These are phyloP conservation scores for Aspergillus quadricinctus DNA, from an alignment of 2,329 filamentous ascomycete genomes.

Conservation along the genomic window DNA sequence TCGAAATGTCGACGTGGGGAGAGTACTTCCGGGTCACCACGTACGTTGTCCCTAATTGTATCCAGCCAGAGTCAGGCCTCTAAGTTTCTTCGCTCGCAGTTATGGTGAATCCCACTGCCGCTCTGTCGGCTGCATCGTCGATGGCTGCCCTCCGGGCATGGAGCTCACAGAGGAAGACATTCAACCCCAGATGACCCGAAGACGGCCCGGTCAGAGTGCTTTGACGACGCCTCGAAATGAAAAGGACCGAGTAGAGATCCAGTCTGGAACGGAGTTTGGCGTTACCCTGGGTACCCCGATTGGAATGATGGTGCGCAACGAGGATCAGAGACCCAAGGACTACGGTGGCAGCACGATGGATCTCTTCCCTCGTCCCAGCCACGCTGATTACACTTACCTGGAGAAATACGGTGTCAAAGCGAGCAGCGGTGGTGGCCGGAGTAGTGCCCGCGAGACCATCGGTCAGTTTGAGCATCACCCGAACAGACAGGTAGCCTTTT, in stretches of 20 bases:
- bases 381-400: slow-evolving; percentile 95
- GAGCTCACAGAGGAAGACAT: slow-evolving; percentile 80
- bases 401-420: slow-evolving; percentile 97
- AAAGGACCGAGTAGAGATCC: slow-evolving; percentile 85
- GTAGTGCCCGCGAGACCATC: slow-evolving; percentile 92
- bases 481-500: not conserved
- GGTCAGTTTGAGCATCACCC: slow-evolving; percentile 45
- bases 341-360: slow-evolving; percentile 90
- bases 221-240: slow-evolving; percentile 92
- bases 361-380: slow-evolving; percentile 80
- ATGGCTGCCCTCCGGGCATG: slow-evolving; percentile 85
- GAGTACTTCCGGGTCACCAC: slow-evolving; percentile 77
- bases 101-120: slow-evolving; percentile 88
- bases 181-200: slow-evolving; percentile 88
- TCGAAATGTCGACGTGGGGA: slow-evolving; percentile 81
- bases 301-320: slow-evolving; percentile 78
- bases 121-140: slow-evolving; percentile 91
- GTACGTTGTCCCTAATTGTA: slow-evolving; percentile 45
- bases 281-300: slow-evolving; percentile 89
- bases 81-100: slow-evolving; percentile 24
- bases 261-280: slow-evolving; percentile 87
- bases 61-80: not conserved
- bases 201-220: slow-evolving; percentile 81
- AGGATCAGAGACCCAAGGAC: slow-evolving; percentile 89
- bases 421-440: slow-evolving; percentile 81